phyloP scores from a whole-genome alignment of 345 rosid species.

The Viola odorata region DNA sequence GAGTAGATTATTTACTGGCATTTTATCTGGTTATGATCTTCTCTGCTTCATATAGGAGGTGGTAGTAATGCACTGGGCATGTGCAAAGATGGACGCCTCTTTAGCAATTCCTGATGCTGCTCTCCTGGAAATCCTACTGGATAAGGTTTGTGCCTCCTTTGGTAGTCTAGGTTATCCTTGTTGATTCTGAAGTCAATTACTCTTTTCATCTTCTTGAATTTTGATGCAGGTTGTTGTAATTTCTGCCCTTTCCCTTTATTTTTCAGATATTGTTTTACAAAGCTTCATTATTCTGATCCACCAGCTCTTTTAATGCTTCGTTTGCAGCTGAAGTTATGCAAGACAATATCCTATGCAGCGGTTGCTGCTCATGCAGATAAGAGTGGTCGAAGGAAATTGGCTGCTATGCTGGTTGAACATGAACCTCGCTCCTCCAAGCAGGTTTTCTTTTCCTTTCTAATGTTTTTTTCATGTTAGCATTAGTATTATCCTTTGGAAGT shows the following conservation, averaged over 20 bases:
- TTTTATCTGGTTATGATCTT: slow-evolving; percentile 2
- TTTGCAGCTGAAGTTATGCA: slow-evolving; percentile 80
- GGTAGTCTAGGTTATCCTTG: neutral
- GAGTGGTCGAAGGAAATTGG: slow-evolving; percentile 81
- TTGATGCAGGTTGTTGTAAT: too few species aligned
- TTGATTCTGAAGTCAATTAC: neutral
- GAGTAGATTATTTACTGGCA: neutral
- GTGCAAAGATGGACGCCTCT: slow-evolving; percentile 89
- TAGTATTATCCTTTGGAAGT: neutral
- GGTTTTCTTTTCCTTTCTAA: slow-evolving; percentile 25
- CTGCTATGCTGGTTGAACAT: slow-evolving; percentile 95
- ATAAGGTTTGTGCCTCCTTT: slow-evolving; percentile 56
- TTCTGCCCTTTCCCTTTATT: too few species aligned
- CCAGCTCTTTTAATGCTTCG: neutral
- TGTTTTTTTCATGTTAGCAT: neutral
- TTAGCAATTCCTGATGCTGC: slow-evolving; percentile 74
- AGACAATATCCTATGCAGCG: slow-evolving; percentile 93
- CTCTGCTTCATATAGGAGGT: slow-evolving; percentile 51
- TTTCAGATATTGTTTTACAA: slow-evolving; percentile 11
- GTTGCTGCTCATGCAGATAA: slow-evolving; percentile 99
- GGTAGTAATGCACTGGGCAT: slow-evolving; percentile 99
- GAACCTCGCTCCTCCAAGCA: slow-evolving; percentile 96
- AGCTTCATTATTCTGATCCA: too few species aligned
- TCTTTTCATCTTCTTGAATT: slow-evolving; percentile 7
- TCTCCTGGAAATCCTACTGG: slow-evolving; percentile 87